Base-by-base conservation (phyloP, 2,329 filamentous ascomycete genomes). In the Fusarium brachygibbosum region DNA sequence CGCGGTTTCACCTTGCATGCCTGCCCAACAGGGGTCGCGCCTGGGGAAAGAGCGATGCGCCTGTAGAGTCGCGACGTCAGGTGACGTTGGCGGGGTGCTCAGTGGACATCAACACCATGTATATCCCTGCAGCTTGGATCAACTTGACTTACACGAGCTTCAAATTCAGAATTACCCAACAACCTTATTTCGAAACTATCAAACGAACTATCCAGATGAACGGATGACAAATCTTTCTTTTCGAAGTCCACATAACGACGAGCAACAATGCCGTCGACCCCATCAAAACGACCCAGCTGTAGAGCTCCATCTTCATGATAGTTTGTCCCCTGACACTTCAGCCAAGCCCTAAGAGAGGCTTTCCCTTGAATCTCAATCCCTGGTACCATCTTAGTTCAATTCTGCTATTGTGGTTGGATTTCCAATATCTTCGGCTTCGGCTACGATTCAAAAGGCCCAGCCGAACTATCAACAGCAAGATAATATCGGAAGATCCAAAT, bases 21-120 rank as follows among this genome's bases (percentile, higher is more conserved):
- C 45, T 45, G 28, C 44, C 46, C 54, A 53, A 41, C 34, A 28
- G 23, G 63, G 59, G 37, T 54, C 61, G 58, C 62, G 67, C 50
- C 31, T 52, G 32, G 61, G 35, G 53, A 57, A 57, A 46, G 53
- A 42, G 48, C 52, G 46, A 70, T 60, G 67, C 58, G 67, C 50
- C 49, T 64, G 52, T 55, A 61, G 45, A 70, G 54, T 74, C 73
- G 73, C 72, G 73, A 66, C 66, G 65, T 75, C 73, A 75, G 73
- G 73, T 75, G 73, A 75, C 69, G 53, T 58, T 62, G 59, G 48
- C 34, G 54, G 55, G 66, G 58, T 46, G 42, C n/a, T 46, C 9
- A 17, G 52, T 59, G 23, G 34, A 59, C 19, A 55, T 41, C 61
- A 64, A 58, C 42, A 34, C 34, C 34, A 48, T 32, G 12, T 19